A percentile compares a stretch with the other conserved stretches of the same genome.
phyloP scores from a whole-genome alignment of 2,329 filamentous ascomycete species.

The Amauroascus niger region DNA sequence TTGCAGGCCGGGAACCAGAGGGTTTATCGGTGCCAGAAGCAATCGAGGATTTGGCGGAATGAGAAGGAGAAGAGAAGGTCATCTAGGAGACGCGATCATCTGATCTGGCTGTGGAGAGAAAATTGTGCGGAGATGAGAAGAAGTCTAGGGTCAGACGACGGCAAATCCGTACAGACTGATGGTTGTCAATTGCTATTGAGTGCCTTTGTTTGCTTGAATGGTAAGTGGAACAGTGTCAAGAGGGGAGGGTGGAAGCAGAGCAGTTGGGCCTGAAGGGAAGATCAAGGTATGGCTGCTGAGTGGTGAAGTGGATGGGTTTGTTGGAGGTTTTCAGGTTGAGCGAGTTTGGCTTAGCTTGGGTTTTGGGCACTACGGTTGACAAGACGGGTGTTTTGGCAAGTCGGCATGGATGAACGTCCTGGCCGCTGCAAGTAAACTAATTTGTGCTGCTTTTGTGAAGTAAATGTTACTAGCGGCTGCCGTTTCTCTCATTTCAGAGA shows the following conservation, averaged over 20 bases:
- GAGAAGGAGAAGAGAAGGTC: conserved; percentile 46
- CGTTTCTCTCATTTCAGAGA: too few species aligned
- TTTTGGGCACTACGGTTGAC: neutral
- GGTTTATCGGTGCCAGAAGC: conserved; percentile 43
- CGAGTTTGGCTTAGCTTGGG: too few species aligned
- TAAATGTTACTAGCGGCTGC: too few species aligned
- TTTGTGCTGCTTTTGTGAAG: too few species aligned
- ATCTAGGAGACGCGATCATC: conserved; percentile 48
- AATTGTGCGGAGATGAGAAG: conserved; percentile 13
- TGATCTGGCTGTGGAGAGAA: conserved; percentile 36
- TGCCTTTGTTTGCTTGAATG: neutral
- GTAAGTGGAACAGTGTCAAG: neutral
- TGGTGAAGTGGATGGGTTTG: conserved; percentile 7
- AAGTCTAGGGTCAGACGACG: conserved; percentile 1
- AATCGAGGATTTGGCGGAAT: conserved; percentile 44
- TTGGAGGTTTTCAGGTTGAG: conserved; percentile 10
- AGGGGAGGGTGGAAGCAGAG: neutral
- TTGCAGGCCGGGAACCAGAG: conserved; percentile 33
- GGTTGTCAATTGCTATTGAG: neutral
- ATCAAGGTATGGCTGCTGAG: neutral
- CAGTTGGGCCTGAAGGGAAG: neutral
- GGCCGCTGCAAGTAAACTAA: neutral
- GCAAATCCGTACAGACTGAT: neutral
- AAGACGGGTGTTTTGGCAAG: neutral
- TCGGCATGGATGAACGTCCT: neutral